Evolutionary conservation across 352 stramenopile genomes (phyloP).

Genomic region (Globisporangium nagaii): DNA sequence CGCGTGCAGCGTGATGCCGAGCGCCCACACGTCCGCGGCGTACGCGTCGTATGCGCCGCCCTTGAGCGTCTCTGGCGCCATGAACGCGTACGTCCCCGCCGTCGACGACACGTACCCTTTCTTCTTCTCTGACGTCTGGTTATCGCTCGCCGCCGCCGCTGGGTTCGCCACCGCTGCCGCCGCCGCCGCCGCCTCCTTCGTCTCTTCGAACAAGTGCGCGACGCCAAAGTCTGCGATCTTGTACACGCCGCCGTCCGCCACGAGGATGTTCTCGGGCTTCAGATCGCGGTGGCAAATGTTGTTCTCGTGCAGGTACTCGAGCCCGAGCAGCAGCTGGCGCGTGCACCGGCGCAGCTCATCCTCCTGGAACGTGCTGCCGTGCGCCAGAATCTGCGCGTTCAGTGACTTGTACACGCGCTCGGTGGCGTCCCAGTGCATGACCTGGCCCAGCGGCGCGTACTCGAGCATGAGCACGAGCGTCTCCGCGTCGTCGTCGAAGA

Average conservation of each 20-base stretch:
- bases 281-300: conserved; percentile 84
- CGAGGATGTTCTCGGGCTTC: conserved; percentile 83
- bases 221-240: conserved; percentile 88
- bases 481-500: conserved; percentile 81
- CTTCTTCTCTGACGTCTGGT: conserved; percentile 26
- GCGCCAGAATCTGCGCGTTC: conserved; percentile 13
- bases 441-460: conserved; percentile 72
- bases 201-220: conserved; percentile 74
- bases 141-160: conserved; percentile 11
- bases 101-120: conserved; percentile 76
- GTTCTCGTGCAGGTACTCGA: conserved; percentile 84
- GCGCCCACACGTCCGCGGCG: conserved; percentile 82
- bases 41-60: conserved; percentile 76
- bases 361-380: conserved; percentile 34
- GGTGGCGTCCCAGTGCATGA: conserved; percentile 80
- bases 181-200: conserved; percentile 11
- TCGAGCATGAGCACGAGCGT: conserved; percentile 84
- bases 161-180: background rate
- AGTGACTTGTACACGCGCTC: conserved; percentile 45
- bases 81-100: conserved; percentile 82
- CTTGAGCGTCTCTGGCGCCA: conserved; percentile 78
- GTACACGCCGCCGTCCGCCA: conserved; percentile 55
- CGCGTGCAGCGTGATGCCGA: conserved; percentile 81
- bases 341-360: conserved; percentile 54
- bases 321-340: conserved; percentile 64